A percentile compares a stretch with the other conserved stretches of the same genome.
phyloP scores from a whole-genome alignment of 352 stramenopile genomes.

The Globisporangium splendens region DNA sequence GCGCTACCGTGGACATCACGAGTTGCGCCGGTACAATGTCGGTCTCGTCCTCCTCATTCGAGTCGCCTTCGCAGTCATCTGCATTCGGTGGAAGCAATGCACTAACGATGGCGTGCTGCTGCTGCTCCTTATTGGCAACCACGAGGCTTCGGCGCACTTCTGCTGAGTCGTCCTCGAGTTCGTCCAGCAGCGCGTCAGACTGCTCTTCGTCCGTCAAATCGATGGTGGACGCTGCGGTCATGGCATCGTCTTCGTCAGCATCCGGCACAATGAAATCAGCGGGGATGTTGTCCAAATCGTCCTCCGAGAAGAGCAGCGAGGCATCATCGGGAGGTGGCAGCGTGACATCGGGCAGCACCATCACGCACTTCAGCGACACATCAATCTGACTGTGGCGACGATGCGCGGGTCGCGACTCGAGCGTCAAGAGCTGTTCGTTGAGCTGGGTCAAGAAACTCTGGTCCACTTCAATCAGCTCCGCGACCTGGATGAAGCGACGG shows the following conservation, averaged over 20 bases:
- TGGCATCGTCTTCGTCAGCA: conserved; percentile 16
- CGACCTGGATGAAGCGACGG: conserved; percentile 56
- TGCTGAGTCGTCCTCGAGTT: conserved; percentile 2
- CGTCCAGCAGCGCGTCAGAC: conserved; percentile 14
- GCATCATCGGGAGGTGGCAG: conserved; percentile 49
- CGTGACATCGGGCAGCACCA: conserved; percentile 79
- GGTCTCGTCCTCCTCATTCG: conserved; percentile 24
- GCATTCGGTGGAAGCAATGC: neutral
- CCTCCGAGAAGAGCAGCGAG: conserved; percentile 33
- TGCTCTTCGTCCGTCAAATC: conserved; percentile 36
- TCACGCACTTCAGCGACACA: conserved; percentile 63
- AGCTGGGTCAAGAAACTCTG: conserved; percentile 52
- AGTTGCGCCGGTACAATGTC: conserved; percentile 10
- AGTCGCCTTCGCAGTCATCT: conserved; percentile 9
- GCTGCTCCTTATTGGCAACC: neutral
- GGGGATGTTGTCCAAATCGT: conserved; percentile 20
- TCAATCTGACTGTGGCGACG: conserved; percentile 73
- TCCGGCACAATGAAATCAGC: conserved; percentile 24
- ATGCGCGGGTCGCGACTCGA: conserved; percentile 54
- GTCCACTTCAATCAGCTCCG: conserved; percentile 63
- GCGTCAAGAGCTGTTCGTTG: conserved; percentile 57
- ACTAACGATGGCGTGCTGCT: neutral
- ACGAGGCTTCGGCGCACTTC: neutral
- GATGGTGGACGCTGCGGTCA: conserved; percentile 14
- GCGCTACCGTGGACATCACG: conserved; percentile 6